phyloP scores from a whole-genome alignment of 176 grass and related monocot genomes.

The Carex cristatella region DNA sequence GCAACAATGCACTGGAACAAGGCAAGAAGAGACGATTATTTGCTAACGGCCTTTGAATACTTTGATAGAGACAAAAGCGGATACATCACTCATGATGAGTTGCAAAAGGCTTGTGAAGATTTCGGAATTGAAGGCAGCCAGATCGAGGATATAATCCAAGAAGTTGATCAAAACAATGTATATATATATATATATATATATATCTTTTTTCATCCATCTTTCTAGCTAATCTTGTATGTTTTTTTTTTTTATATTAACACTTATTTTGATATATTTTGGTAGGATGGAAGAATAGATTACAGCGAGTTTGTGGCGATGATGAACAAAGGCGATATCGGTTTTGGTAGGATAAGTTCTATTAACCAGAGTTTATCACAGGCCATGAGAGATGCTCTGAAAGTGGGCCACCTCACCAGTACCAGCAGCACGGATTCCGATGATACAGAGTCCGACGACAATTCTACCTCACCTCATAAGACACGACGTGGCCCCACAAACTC shows the following conservation, averaged over 20 bases:
- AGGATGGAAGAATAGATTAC: slow-evolving; percentile 96
- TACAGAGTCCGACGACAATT: neutral
- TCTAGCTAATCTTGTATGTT: neutral
- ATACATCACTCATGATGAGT: slow-evolving; percentile 86
- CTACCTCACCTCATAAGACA: neutral
- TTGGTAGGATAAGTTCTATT: slow-evolving; percentile 49
- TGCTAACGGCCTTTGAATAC: slow-evolving; percentile 82
- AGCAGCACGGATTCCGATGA: slow-evolving; percentile 1
- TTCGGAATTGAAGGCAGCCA: slow-evolving; percentile 56
- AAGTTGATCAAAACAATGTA: slow-evolving; percentile 93
- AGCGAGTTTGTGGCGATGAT: slow-evolving; percentile 96
- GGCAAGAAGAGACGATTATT: slow-evolving; percentile 64
- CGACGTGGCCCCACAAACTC: neutral
- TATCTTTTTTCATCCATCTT: neutral
- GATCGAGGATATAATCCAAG: slow-evolving; percentile 73
- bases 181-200: neutral
- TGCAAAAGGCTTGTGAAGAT: slow-evolving; percentile 88
- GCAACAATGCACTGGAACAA: slow-evolving; percentile 92
- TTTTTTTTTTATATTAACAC: neutral
- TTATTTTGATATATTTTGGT: neutral
- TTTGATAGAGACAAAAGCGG: slow-evolving; percentile 94
- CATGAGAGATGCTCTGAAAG: slow-evolving; percentile 58
- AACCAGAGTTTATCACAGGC: slow-evolving; percentile 55
- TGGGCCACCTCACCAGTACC: neutral
- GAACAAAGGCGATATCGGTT: slow-evolving; percentile 57